Evolutionary conservation across 2,329 filamentous ascomycete species (phyloP).

Genomic region (Pseudomassariella vexata): DNA sequence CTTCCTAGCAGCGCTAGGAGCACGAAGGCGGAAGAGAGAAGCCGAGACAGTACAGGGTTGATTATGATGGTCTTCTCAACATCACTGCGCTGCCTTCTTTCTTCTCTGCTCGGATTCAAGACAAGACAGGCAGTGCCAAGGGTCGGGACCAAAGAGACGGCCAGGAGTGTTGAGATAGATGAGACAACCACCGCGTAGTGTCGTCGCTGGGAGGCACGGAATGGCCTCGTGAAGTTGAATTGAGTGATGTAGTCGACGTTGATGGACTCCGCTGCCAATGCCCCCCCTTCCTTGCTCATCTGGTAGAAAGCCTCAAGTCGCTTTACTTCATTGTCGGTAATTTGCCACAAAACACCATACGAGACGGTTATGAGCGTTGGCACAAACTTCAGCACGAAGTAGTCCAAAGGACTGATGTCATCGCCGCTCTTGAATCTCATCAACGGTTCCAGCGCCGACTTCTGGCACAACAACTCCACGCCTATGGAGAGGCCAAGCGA

Average conservation of each 20-base stretch:
- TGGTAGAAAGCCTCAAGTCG: slow-evolving; percentile 64
- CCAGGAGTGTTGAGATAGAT: slow-evolving; percentile 58
- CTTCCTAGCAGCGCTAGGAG: slow-evolving; percentile 53
- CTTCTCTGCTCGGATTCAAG: slow-evolving; percentile 45
- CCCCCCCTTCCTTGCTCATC: slow-evolving; percentile 53
- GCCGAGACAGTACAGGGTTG: slow-evolving; percentile 53
- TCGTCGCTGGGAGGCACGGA: slow-evolving; percentile 53
- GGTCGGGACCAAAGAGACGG: slow-evolving; percentile 64
- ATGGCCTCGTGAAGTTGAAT: slow-evolving; percentile 59
- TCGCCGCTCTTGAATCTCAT: slow-evolving; percentile 43
- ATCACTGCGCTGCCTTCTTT: slow-evolving; percentile 34
- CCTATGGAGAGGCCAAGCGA: slow-evolving; percentile 45
- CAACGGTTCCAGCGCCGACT: slow-evolving; percentile 37
- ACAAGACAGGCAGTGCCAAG: slow-evolving; percentile 58
- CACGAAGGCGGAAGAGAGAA: slow-evolving; percentile 50
- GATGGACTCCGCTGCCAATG: slow-evolving; percentile 58
- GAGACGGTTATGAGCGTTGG: slow-evolving; percentile 56
- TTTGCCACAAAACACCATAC: slow-evolving; percentile 61
- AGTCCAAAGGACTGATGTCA: slow-evolving; percentile 44
- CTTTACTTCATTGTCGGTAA: slow-evolving; percentile 60
- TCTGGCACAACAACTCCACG: slow-evolving; percentile 51
- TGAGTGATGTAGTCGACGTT: slow-evolving; percentile 71
- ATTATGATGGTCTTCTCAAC: slow-evolving; percentile 50
- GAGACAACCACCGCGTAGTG: slow-evolving; percentile 67
- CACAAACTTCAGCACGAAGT: slow-evolving; percentile 59